phyloP scores from a whole-genome alignment of 129 eudicot species.

The Lonicera japonica region DNA sequence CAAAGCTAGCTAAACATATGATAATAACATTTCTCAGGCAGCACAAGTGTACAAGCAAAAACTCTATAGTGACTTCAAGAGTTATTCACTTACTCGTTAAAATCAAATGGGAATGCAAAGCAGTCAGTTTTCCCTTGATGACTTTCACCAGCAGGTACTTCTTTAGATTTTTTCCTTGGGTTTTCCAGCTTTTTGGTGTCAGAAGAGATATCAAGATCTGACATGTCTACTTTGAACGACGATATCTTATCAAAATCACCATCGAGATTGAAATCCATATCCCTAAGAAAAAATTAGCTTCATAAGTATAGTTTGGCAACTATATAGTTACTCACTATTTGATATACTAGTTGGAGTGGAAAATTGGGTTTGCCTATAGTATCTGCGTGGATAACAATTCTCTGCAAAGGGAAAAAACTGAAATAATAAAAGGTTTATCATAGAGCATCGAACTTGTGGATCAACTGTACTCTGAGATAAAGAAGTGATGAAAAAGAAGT shows the following conservation, averaged over 20 bases:
- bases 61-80: constrained; percentile 4
- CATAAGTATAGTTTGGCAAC: constrained; percentile 3
- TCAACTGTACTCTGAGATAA: not conserved
- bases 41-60: constrained; percentile 1
- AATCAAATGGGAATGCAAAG: constrained; percentile 68
- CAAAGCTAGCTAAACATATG: not conserved
- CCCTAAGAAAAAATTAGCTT: constrained; percentile 41
- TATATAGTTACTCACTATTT: not conserved
- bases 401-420: not conserved
- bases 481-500: not conserved
- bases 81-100: constrained; percentile 39
- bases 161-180: constrained; percentile 43
- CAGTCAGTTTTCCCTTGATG: constrained; percentile 36
- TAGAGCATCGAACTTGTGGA: not conserved
- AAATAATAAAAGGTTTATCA: not conserved
- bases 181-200: constrained; percentile 52
- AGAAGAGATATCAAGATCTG: constrained; percentile 72
- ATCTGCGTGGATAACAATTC: not conserved
- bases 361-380: not conserved
- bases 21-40: not conserved
- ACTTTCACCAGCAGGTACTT: constrained; percentile 39
- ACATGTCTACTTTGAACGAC: constrained; percentile 73
- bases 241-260: constrained; percentile 61
- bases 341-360: not conserved
- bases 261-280: constrained; percentile 79